These are phyloP conservation scores for Schizonepeta tenuifolia DNA, from an alignment of 257 asterid genomes.

Conservation along the genomic window DNA sequence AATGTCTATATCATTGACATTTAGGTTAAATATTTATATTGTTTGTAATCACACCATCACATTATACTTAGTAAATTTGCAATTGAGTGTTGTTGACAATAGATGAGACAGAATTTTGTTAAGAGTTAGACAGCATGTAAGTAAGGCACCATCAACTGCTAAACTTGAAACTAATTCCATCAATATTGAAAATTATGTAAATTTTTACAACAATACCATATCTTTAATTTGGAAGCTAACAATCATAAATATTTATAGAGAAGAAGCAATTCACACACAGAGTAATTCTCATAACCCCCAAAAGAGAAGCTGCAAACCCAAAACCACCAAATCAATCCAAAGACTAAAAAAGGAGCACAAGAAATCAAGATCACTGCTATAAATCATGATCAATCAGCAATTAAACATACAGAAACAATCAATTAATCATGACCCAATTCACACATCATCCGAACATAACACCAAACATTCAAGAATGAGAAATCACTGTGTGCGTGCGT, in stretches of 20 bases:
- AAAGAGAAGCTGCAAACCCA: no score
- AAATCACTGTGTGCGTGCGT: neutral
- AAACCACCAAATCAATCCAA: neutral
- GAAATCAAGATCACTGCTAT: neutral
- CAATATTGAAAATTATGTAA: neutral
- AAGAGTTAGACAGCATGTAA: neutral
- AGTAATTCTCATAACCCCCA: constrained; percentile 7
- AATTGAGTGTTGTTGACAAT: neutral
- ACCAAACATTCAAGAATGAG: neutral
- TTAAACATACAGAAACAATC: constrained; percentile 6
- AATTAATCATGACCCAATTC: constrained; percentile 23
- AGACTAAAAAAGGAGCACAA: neutral
- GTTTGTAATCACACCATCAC: neutral
- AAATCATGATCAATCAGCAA: constrained; percentile 17
- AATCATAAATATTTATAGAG: neutral
- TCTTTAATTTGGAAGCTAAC: constrained; percentile 1
- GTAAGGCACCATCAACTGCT: neutral
- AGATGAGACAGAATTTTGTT: neutral
- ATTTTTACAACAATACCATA: neutral
- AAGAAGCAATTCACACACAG: constrained; percentile 30
- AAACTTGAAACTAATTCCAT: neutral
- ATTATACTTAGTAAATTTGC: neutral
- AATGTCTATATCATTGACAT: neutral
- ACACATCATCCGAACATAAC: neutral
- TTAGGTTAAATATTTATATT: neutral